Percentiles rank a stretch among this genome's conserved stretches.
These are phyloP conservation scores for Globisporangium heterothallicum DNA, from an alignment of 352 stramenopile species.

Conservation along the genomic window DNA sequence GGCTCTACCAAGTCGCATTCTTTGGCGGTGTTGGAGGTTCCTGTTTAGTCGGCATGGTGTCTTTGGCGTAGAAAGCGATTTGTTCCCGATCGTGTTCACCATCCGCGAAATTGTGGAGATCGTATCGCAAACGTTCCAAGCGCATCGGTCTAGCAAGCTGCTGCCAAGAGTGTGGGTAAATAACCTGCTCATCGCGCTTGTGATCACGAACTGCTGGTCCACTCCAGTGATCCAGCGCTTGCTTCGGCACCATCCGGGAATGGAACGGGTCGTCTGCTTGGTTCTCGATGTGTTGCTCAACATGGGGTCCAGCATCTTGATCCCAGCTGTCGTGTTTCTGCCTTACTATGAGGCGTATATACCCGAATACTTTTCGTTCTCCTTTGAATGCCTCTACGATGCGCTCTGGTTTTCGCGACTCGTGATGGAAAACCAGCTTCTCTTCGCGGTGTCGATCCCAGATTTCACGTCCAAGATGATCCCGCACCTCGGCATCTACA, in stretches of 20 bases:
- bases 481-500: slow-evolving; percentile 19
- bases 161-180: slow-evolving; percentile 10
- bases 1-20: background rate
- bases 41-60: slow-evolving; percentile 4
- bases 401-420: slow-evolving; percentile 16
- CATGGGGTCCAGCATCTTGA: slow-evolving; percentile 9
- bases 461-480: slow-evolving; percentile 20
- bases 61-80: slow-evolving; percentile 8
- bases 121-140: slow-evolving; percentile 8
- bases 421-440: slow-evolving; percentile 19
- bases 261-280: slow-evolving; percentile 6
- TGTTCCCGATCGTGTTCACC: background rate
- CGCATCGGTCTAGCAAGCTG: slow-evolving; percentile 3
- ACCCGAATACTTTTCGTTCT: slow-evolving; percentile 10
- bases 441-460: slow-evolving; percentile 11
- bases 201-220: slow-evolving; percentile 10
- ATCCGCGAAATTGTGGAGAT: background rate
- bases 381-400: slow-evolving; percentile 13
- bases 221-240: slow-evolving; percentile 6
- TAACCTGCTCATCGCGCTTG: slow-evolving; percentile 5
- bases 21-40: background rate
- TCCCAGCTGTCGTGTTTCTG: slow-evolving; percentile 7
- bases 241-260: background rate
- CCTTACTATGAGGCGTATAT: slow-evolving; percentile 9
- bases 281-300: slow-evolving; percentile 7